Base-by-base conservation (phyloP, 805 yeast species). In the Barnettozyma populi region DNA sequence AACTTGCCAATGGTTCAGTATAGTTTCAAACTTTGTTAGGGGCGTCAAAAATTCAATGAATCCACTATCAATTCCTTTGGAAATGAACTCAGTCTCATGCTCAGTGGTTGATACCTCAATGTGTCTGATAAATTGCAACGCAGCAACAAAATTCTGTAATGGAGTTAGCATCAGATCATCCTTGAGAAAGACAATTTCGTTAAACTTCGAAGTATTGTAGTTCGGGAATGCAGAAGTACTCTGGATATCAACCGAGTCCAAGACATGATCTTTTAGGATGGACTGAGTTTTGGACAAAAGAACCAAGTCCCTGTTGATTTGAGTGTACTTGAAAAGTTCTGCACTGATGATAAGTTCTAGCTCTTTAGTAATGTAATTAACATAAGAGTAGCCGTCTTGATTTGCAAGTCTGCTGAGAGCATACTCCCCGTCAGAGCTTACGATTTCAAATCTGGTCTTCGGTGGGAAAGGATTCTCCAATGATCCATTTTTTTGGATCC, bases 1-100 rank as follows among this genome's bases (percentile, higher is more conserved):
- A 2, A 48, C 14, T 27, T 51, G 53, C 53, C 53, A 51, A 25
- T 51, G 51, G n/a, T 51, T 51, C 3, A 51, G 13, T 16, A 48
- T 14, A 7, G 23, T 20, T 42, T 51, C 52, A 34, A 40, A 45
- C 20, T 41, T 37, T 2, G 34, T 11, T 18, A 51, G n/a, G 4
- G 53, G 52, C 2, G 18, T 24, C 10, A 36, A 31, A 19, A 48
- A 36, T 7, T 41, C 36, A 29, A 51, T 45, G 8, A 41, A 36
- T 9, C 52, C 53, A n/a, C 24, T 32, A 9, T 35, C 19, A 1
- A 51, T 14, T 2, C 53, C 53, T 18, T 45, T 29, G 7, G 51
- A 45, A 6, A 47, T 45, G 20, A 13, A 48, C 25, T 36, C 43
- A 4, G 32, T 19, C 7, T 35, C 31, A 4, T 18, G 19, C 4